Percentiles rank a stretch among this genome's conserved stretches.
phyloP scores from a whole-genome alignment of 345 rosid genomes.

The Euphorbia peplus region DNA sequence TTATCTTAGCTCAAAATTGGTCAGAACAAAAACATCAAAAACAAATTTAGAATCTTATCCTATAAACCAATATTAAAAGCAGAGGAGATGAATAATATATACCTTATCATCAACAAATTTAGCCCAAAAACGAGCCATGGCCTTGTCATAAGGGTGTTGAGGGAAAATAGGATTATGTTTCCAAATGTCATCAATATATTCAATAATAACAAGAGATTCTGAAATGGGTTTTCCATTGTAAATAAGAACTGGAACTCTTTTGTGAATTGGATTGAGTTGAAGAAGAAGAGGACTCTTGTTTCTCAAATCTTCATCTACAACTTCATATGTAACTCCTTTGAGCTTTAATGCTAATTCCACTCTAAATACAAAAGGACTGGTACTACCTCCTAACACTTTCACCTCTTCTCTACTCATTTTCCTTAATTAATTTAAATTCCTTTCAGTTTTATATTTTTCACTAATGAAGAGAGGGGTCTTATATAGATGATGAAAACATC shows the following conservation, averaged over 20 bases:
- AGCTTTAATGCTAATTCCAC: conserved; percentile 27
- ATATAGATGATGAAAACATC: too few relatives aligned
- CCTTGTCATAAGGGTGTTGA: conserved; percentile 15
- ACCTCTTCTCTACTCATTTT: conserved; percentile 12
- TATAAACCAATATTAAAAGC: too few relatives aligned
- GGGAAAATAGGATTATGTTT: conserved; percentile 12
- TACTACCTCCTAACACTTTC: conserved; percentile 25
- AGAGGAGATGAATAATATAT: too few relatives aligned
- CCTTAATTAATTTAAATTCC: too few relatives aligned
- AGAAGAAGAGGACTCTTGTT: conserved; percentile 32
- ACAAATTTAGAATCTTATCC: too few relatives aligned
- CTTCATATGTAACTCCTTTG: conserved; percentile 23
- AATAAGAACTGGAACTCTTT: conserved; percentile 30
- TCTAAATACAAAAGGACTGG: conserved; percentile 24
- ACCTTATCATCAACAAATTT: conserved; percentile 21
- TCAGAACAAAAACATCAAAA: too few relatives aligned
- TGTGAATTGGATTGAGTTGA: conserved; percentile 18
- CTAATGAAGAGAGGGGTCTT: too few relatives aligned
- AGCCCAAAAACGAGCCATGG: conserved; percentile 21
- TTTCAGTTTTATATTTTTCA: too few relatives aligned
- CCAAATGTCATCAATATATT: conserved; percentile 28
- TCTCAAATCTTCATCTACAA: conserved; percentile 17
- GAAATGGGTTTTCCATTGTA: conserved; percentile 18
- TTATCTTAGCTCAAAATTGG: too few relatives aligned
- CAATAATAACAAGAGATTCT: conserved; percentile 27